Evolutionary conservation across 192 early-diverging fungal genomes (phyloP).

Genomic region (Coemansia sp.): DNA sequence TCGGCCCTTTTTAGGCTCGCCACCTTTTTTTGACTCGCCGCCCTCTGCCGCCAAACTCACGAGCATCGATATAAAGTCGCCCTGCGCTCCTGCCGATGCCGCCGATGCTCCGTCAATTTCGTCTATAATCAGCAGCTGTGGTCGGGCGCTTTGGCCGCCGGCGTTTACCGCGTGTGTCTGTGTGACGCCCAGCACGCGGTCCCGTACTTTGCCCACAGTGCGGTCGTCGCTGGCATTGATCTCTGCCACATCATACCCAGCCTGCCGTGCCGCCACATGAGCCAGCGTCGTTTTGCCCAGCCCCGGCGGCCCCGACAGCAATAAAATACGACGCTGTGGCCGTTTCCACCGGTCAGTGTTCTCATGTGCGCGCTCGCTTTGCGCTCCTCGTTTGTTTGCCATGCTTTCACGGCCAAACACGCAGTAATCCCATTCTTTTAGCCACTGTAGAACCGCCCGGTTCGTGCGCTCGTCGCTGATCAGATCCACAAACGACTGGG

Average conservation of each 20-base stretch:
- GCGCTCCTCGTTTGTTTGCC: conserved; percentile 7
- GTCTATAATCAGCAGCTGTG: conserved; percentile 87
- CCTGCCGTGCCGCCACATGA: conserved; percentile 84
- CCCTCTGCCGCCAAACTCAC: conserved; percentile 40
- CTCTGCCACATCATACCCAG: conserved; percentile 88
- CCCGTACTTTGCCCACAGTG: conserved; percentile 69
- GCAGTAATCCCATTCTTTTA: conserved; percentile 96
- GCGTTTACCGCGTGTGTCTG: conserved; percentile 67
- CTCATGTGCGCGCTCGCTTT: conserved; percentile 1
- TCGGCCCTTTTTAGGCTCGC: conserved; percentile 4
- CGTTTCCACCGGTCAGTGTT: conserved; percentile 40
- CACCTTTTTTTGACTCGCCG: conserved; percentile 41
- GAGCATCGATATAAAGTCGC: conserved; percentile 77
- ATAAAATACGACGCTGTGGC: conserved; percentile 55
- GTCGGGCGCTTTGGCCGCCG: conserved; percentile 55
- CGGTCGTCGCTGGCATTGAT: conserved; percentile 99
- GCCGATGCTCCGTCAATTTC: conserved; percentile 80
- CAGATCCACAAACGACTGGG: conserved; percentile 77
- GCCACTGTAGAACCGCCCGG: conserved; percentile 87
- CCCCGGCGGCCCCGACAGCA: conserved; percentile 90
- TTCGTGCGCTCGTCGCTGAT: conserved; percentile 90
- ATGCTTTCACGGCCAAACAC: conserved; percentile 67
- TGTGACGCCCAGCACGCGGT: conserved; percentile 72
- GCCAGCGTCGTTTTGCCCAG: conserved; percentile 97
- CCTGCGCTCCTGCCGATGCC: conserved; percentile 62